phyloP scores from a whole-genome alignment of 129 eudicot species.

The Saussurea involucrata region DNA sequence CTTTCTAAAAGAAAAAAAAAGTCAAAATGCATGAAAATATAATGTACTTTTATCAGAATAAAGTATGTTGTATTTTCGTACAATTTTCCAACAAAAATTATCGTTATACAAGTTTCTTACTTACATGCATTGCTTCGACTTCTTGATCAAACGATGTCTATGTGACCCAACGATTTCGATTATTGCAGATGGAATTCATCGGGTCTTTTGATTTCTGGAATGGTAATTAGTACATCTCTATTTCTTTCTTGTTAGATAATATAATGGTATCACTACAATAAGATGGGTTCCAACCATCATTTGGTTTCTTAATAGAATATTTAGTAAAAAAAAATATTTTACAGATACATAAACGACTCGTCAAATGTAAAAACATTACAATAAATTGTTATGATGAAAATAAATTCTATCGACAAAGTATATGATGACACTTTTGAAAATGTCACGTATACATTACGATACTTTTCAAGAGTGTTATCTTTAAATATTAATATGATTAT shows the following conservation, averaged over 20 bases:
- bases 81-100: neutral
- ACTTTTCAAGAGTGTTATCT: neutral
- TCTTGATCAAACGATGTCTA: neutral
- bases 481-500: neutral
- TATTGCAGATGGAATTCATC: constrained; percentile 49
- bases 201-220: constrained; percentile 50
- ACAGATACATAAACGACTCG: neutral
- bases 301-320: too few relatives aligned
- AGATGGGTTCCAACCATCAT: too few relatives aligned
- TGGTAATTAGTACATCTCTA: constrained; percentile 28
- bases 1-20: neutral
- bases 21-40: neutral
- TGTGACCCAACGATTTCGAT: neutral
- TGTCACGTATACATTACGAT: neutral
- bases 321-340: neutral
- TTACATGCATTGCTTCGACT: neutral
- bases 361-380: neutral
- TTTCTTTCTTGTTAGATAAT: neutral
- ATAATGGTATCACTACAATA: neutral
- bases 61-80: neutral
- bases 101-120: neutral
- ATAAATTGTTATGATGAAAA: neutral
- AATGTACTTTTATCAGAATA: neutral
- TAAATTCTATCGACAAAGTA: neutral
- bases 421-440: neutral